phyloP scores from a whole-genome alignment of 805 yeast genomes.

The Suhomyces pyralidae region DNA sequence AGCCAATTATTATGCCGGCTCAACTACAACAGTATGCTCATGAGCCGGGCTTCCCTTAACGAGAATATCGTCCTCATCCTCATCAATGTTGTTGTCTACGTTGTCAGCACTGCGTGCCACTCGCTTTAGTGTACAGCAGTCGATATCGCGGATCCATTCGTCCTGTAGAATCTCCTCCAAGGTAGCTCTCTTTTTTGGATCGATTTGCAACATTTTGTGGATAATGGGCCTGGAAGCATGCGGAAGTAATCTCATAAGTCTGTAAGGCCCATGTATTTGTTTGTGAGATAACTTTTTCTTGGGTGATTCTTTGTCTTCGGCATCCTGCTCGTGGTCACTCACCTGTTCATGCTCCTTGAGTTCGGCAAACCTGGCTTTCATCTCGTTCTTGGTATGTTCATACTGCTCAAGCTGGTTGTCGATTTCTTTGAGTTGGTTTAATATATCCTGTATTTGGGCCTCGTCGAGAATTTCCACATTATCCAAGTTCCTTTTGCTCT shows the following conservation, averaged over 20 bases:
- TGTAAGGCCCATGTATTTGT: conserved; percentile 77
- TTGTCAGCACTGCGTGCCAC: conserved; percentile 17
- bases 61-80: conserved; percentile 35
- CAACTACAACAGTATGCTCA: conserved; percentile 36
- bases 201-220: conserved; percentile 61
- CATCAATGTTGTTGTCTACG: conserved; percentile 27
- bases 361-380: conserved; percentile 31
- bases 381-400: conserved; percentile 32
- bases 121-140: conserved; percentile 52
- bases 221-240: conserved; percentile 80
- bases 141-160: conserved; percentile 66
- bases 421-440: conserved; percentile 34
- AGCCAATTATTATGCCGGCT: background rate
- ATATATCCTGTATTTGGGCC: conserved; percentile 29
- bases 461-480: conserved; percentile 29
- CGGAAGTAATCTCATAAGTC: conserved; percentile 76
- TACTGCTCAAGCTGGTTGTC: conserved; percentile 36
- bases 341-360: conserved; percentile 8
- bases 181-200: conserved; percentile 61
- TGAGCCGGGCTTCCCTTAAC: conserved; percentile 38
- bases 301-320: conserved; percentile 12
- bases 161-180: conserved; percentile 63
- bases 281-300: conserved; percentile 41
- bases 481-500: conserved; percentile 18
- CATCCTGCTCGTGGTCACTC: background rate